phyloP scores from a whole-genome alignment of 2,329 filamentous ascomycete genomes.

The Magnaporthales sp. region DNA sequence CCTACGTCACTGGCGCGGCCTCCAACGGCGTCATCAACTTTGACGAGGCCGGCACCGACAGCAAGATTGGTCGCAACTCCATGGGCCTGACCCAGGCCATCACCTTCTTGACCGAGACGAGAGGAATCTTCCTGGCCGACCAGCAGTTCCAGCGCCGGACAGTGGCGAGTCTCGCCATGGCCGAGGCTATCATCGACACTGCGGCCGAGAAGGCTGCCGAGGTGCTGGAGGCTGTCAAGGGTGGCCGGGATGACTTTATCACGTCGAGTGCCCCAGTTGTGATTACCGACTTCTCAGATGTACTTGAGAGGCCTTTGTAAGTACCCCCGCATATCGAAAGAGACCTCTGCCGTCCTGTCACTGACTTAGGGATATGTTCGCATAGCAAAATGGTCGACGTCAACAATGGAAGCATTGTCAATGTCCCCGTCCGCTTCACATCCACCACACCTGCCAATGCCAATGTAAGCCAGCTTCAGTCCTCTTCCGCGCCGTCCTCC shows the following conservation, averaged over 20 bases:
- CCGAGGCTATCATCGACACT: constrained; percentile 1
- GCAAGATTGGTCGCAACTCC: constrained; percentile 2
- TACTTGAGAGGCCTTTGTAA: neutral
- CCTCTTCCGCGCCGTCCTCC: neutral
- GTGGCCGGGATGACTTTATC: neutral
- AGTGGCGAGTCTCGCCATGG: neutral
- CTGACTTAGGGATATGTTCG: neutral
- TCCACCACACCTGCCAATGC: neutral
- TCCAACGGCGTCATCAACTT: neutral
- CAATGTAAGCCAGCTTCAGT: neutral
- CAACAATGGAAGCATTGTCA: neutral
- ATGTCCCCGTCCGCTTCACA: neutral
- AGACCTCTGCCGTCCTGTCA: neutral
- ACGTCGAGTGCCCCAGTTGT: neutral
- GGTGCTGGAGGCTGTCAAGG: neutral
- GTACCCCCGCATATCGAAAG: neutral
- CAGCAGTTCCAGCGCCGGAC: constrained; percentile 4
- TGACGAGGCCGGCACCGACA: constrained; percentile 2
- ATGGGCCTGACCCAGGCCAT: constrained; percentile 2
- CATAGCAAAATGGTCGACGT: neutral
- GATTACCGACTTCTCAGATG: neutral
- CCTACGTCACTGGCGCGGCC: neutral
- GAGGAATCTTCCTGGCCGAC: constrained; percentile 3
- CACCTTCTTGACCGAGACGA: constrained; percentile 5
- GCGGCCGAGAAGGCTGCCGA: neutral